These are phyloP conservation scores for Cladophialophora immunda DNA, from an alignment of 2,329 filamentous ascomycete species.

Conservation along the genomic window DNA sequence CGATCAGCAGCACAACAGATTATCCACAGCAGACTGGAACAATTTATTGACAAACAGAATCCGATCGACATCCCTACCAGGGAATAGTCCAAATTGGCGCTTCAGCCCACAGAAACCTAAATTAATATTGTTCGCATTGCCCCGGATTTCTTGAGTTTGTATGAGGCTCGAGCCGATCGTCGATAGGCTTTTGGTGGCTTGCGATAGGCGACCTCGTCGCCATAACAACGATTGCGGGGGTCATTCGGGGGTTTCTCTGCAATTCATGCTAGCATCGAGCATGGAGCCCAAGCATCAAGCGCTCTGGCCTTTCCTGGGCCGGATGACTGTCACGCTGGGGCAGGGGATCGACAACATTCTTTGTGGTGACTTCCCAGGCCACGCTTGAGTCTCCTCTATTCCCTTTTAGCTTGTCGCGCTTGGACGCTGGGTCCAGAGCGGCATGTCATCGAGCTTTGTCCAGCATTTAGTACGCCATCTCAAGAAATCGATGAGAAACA, in stretches of 20 bases:
- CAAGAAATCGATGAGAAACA: constrained; percentile 10
- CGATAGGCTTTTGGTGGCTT: constrained; percentile 23
- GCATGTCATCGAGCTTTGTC: constrained; percentile 29
- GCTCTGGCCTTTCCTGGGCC: constrained; percentile 4
- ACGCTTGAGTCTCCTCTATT: neutral
- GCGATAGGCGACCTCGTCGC: constrained; percentile 16
- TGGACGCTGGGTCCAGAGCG: constrained; percentile 30
- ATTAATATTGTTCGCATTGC: neutral
- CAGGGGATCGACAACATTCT: constrained; percentile 13
- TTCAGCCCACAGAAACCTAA: neutral
- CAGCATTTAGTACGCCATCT: constrained; percentile 10
- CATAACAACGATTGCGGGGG: constrained; percentile 14
- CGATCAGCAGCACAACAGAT: neutral
- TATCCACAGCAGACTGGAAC: too few species aligned
- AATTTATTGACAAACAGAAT: neutral
- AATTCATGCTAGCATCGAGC: neutral
- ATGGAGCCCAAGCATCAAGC: neutral
- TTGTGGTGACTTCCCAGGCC: neutral
- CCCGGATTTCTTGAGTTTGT: neutral
- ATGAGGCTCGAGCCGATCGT: neutral
- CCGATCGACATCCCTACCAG: neutral
- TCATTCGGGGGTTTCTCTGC: neutral
- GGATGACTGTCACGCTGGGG: constrained; percentile 5
- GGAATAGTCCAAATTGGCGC: neutral
- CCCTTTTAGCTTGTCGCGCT: neutral